Evolutionary conservation across 176 grass and related monocot genomes (phyloP), one percentile per base, ranked within the genome.

Genomic region (Eleusine indica): DNA sequence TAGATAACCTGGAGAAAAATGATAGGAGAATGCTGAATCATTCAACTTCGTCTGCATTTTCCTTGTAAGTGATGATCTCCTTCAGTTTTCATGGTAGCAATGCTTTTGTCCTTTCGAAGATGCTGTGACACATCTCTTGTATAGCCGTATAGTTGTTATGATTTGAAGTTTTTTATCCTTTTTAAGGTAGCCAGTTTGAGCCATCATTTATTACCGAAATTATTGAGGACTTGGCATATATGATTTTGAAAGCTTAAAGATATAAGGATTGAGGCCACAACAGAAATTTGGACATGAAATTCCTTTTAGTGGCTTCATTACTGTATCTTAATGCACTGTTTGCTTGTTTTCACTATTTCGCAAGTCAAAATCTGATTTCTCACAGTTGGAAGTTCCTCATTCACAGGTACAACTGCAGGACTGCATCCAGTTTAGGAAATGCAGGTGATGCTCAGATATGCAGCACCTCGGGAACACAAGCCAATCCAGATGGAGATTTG

Each of bases 41-140:
- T 86, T 99, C 97, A 60, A 99, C 80, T 72, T 92, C 90, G 19
- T 99, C 97, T 22, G 91, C 97, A 10, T 99, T 99, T 85, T 94
- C 91, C 65, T 66, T 96, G 97, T 99, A 81, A 94, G 91, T 87
- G 10, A 75, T 76, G 25, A 18, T 82, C 66, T 58, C 7, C 35
- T 56, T 73, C 15, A 6, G 5, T 49, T 38, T 3, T 44, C 21
- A 56, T 73, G 21, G 19, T 76, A 76, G 5, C 0, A 0, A 30
- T 70, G 9, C 12, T 29, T 77, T 65, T 71, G 5, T 38, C 29
- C 57, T 73, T 65, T 14, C 32, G 18, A 82, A 60, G 8, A 43
- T 16, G n/a, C 54, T 52, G 35, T 64, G 38, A 58, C 44, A 3
- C 71, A 67, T 46, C 39, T 66, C 3, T 21, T 44, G 5, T 75